Conservation (phyloP, 441 rosid genomes). For the Iberis amara region DNA sequence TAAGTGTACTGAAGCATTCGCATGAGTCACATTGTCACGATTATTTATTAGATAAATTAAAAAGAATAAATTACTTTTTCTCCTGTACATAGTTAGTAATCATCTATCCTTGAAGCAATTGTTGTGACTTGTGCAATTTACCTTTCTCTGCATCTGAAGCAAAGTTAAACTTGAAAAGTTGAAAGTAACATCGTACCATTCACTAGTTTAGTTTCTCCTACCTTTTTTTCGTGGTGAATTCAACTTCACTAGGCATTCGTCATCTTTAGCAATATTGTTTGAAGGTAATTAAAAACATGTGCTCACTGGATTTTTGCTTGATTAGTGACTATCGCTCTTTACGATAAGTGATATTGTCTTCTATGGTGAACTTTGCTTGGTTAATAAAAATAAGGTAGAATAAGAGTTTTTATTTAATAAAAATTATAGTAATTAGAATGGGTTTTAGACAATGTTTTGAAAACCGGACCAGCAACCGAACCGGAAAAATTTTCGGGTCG, state of each 20-base stretch:
- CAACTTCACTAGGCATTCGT: conserved; percentile 13
- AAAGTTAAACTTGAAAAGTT: conserved; percentile 22
- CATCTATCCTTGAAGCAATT: conserved; percentile 2
- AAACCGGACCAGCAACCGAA: no score
- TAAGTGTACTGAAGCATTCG: not conserved
- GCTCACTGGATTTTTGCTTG: no score
- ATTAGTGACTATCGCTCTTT: no score
- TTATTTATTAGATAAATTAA: not conserved
- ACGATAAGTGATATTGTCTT: no score
- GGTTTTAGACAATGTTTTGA: no score
- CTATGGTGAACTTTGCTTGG: no score
- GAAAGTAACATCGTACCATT: conserved; percentile 25
- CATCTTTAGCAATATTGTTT: not conserved
- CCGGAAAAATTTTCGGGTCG: no score
- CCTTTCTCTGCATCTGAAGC: conserved; percentile 31
- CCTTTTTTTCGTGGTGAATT: not conserved
- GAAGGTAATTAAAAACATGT: no score
- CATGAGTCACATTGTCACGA: not conserved
- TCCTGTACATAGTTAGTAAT: not conserved
- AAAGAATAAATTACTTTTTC: not conserved
- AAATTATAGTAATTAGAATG: no score
- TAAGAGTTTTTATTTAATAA: no score
- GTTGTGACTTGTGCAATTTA: conserved; percentile 10
- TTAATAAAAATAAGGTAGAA: no score
- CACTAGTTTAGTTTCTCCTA: conserved; percentile 4